These are phyloP conservation scores for Metschnikowia sp. DNA, from an alignment of 805 yeast species.

Conservation along the genomic window DNA sequence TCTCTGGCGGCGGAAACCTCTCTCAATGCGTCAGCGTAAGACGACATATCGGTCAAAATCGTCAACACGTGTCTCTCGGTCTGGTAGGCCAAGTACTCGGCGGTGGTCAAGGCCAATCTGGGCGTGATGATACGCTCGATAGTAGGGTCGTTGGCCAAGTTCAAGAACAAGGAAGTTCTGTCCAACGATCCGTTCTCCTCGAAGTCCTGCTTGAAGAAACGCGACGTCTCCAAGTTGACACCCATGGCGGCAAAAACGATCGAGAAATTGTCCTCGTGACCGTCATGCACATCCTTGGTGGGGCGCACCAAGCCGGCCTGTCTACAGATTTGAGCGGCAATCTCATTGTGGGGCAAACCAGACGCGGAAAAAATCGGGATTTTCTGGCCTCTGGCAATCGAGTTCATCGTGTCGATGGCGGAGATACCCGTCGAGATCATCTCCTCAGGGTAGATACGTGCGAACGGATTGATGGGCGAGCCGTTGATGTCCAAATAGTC, in stretches of 20 bases:
- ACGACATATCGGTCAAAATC: conserved; percentile 97
- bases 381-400: conserved; percentile 99
- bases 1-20: conserved; percentile 99
- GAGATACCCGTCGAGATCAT: conserved; percentile 99
- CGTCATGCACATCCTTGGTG: conserved; percentile 98
- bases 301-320: conserved; percentile 99
- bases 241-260: conserved; percentile 99
- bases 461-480: conserved; percentile 96
- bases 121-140: conserved; percentile 99
- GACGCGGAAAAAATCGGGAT: conserved; percentile 99
- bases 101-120: conserved; percentile 96
- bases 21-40: conserved; percentile 99
- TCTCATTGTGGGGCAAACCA: conserved; percentile 98
- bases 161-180: conserved; percentile 93
- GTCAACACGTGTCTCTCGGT: conserved; percentile 99
- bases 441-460: conserved; percentile 99
- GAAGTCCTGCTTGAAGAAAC: conserved; percentile 98
- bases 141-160: conserved; percentile 98
- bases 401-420: conserved; percentile 98
- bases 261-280: conserved; percentile 98
- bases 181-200: conserved; percentile 98
- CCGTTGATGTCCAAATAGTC: conserved; percentile 98
- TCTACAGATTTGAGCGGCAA: conserved; percentile 99
- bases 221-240: conserved; percentile 96
- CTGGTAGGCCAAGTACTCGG: conserved; percentile 97